These are phyloP conservation scores for Pulveroboletus sp. DNA, from an alignment of 1,284 basidiomycete genomes.

Conservation along the genomic window DNA sequence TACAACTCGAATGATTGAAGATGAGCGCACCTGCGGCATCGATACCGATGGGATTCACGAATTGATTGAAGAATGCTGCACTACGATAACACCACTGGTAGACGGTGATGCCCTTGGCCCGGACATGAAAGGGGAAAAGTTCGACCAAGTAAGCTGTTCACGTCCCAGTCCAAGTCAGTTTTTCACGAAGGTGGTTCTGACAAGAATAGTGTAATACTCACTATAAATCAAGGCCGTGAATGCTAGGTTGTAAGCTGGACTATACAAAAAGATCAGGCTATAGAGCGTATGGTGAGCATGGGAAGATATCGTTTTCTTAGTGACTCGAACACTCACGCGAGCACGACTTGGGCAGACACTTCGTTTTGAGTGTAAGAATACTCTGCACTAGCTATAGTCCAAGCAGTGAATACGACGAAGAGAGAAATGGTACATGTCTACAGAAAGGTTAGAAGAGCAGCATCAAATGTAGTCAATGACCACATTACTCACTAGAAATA, in stretches of 20 bases:
- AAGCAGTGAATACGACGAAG: slow-evolving; percentile 8
- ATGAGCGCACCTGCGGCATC: slow-evolving; percentile 8
- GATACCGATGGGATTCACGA: slow-evolving; percentile 26
- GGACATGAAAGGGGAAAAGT: slow-evolving; percentile 25
- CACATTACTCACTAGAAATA: background rate
- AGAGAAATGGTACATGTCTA: slow-evolving; percentile 7
- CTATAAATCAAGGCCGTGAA: slow-evolving; percentile 3
- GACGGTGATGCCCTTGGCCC: slow-evolving; percentile 19
- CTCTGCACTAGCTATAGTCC: slow-evolving; percentile 14
- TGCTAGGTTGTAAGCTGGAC: slow-evolving; percentile 10
- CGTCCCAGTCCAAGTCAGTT: background rate
- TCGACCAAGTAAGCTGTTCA: slow-evolving; percentile 24
- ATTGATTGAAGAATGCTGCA: slow-evolving; percentile 13
- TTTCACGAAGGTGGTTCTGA: background rate
- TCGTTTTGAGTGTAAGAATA: slow-evolving; percentile 10
- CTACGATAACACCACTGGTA: slow-evolving; percentile 17
- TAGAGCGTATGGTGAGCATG: background rate
- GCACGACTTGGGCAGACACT: slow-evolving; percentile 4
- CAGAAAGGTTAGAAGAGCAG: background rate
- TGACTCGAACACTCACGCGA: background rate
- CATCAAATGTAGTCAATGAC: background rate
- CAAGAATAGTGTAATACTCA: background rate
- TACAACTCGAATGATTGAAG: too few relatives aligned
- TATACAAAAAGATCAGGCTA: slow-evolving; percentile 15
- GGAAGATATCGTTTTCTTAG: too few relatives aligned